Evolutionary conservation across 2,329 filamentous ascomycete genomes (phyloP).

Genomic region (Cordyceps pruinosa): DNA sequence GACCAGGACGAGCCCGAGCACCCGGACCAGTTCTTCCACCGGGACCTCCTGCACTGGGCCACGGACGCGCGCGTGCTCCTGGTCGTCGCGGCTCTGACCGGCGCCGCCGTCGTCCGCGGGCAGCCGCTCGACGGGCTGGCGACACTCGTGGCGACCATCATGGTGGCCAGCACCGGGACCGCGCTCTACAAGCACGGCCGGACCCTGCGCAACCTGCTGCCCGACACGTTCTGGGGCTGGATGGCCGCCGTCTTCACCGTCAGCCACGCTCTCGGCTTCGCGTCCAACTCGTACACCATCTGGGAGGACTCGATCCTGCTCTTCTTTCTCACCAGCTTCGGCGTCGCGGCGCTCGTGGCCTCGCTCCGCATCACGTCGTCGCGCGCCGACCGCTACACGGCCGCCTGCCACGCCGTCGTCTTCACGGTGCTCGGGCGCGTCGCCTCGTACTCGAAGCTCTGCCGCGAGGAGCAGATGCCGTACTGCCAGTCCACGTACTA

Average conservation of each 20-base stretch:
- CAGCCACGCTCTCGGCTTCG: constrained; percentile 88
- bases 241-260: constrained; percentile 72
- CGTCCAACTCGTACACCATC: constrained; percentile 96
- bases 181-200: constrained; percentile 39
- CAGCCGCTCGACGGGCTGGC: constrained; percentile 30
- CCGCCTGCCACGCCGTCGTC: constrained; percentile 74
- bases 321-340: constrained; percentile 87
- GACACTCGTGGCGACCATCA: constrained; percentile 31
- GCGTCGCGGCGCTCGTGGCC: constrained; percentile 63
- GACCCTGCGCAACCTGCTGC: constrained; percentile 49
- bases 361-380: constrained; percentile 63
- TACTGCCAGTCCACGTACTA: constrained; percentile 96
- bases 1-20: constrained; percentile 35
- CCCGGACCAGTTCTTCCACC: constrained; percentile 29
- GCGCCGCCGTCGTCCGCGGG: constrained; percentile 25
- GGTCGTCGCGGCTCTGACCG: constrained; percentile 22
- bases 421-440: constrained; percentile 75
- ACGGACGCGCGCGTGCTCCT: constrained; percentile 29
- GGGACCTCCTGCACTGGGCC: constrained; percentile 28
- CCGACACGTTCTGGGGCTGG: constrained; percentile 83
- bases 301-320: constrained; percentile 96
- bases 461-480: constrained; percentile 97
- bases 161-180: constrained; percentile 34
- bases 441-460: constrained; percentile 83
- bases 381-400: constrained; percentile 62